Conservation (phyloP, 2,329 filamentous ascomycete genomes). For the Metarhizium humberi region DNA sequence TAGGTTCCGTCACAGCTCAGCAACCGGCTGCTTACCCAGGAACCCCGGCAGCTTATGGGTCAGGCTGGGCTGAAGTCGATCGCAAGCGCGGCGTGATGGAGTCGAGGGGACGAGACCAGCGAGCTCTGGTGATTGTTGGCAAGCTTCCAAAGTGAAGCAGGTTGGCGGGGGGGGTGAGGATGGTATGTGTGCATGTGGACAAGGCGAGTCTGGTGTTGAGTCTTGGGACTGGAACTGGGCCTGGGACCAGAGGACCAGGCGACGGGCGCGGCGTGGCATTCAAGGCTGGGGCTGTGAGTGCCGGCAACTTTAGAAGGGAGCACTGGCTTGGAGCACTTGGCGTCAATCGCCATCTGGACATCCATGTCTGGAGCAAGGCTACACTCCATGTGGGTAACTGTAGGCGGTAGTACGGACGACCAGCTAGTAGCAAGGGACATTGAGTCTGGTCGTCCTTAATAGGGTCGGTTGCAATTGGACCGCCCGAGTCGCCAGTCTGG, state of each 20-base stretch:
- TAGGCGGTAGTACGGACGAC: too few relatives aligned
- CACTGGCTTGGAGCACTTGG: too few relatives aligned
- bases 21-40: not conserved
- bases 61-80: not conserved
- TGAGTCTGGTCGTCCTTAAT: too few relatives aligned
- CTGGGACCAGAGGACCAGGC: not conserved
- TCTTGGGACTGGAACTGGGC: not conserved
- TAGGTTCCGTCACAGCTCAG: not conserved
- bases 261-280: not conserved
- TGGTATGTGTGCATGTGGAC: conserved; percentile 1
- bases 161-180: not conserved
- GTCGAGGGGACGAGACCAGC: not conserved
- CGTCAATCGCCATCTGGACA: too few relatives aligned
- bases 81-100: not conserved
- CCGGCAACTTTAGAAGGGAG: too few relatives aligned
- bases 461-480: not conserved
- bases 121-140: not conserved
- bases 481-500: not conserved
- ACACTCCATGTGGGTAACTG: too few relatives aligned
- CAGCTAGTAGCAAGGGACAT: too few relatives aligned
- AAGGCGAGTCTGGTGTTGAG: conserved; percentile 1
- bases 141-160: not conserved
- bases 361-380: too few relatives aligned
- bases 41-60: not conserved
- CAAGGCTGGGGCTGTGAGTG: not conserved